A percentile compares a stretch with the other conserved stretches of the same genome.
Evolutionary conservation across 2,329 filamentous ascomycete species (phyloP).

Genomic region (Trichoderma breve): DNA sequence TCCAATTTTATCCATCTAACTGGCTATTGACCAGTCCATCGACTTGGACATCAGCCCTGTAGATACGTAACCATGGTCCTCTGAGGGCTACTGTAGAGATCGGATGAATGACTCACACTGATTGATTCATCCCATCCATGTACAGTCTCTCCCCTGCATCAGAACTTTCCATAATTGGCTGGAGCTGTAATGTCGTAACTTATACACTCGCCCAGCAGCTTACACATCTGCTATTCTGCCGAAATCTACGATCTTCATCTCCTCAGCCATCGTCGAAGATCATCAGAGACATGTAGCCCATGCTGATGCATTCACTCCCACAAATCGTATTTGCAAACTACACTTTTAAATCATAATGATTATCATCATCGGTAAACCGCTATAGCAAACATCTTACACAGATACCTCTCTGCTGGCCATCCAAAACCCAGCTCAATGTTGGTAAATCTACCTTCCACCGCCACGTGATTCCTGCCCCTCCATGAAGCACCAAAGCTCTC

Average conservation of each 20-base stretch:
- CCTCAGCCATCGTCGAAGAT: neutral
- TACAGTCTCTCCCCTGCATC: neutral
- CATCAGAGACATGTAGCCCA: neutral
- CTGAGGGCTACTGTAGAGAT: neutral
- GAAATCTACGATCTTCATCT: neutral
- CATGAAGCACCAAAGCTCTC: conserved; percentile 20
- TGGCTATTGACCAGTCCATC: too few species aligned
- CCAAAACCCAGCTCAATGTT: neutral
- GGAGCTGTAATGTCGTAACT: neutral
- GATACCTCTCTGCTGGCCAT: too few species aligned
- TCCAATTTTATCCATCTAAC: neutral
- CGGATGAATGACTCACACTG: neutral
- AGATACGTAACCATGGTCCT: neutral
- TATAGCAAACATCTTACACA: neutral
- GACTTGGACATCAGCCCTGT: neutral
- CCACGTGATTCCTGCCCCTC: conserved; percentile 17
- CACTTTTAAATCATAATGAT: neutral
- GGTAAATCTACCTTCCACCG: neutral
- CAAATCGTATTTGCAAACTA: neutral
- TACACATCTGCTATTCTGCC: too few species aligned
- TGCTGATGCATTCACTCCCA: neutral
- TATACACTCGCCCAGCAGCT: neutral
- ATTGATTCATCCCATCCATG: neutral
- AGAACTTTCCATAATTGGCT: neutral
- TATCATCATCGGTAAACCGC: too few species aligned